These are phyloP conservation scores for Xenoacremonium recifei DNA, from an alignment of 2,329 filamentous ascomycete species.

Conservation along the genomic window DNA sequence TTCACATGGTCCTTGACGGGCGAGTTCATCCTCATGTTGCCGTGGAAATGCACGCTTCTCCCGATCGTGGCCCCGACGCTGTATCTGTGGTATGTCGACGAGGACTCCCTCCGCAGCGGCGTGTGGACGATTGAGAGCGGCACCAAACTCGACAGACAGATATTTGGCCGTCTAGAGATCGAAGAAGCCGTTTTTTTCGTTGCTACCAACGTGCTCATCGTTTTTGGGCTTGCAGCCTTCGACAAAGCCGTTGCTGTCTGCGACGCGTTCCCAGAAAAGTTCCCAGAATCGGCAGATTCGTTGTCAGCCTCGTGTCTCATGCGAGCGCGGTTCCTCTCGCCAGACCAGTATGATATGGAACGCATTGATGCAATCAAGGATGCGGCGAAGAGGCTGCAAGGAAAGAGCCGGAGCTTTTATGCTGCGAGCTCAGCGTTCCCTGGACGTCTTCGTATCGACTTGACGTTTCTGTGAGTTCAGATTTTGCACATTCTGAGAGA, in stretches of 20 bases:
- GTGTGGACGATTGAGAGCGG: slow-evolving; percentile 70
- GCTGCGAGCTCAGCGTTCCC: slow-evolving; percentile 69
- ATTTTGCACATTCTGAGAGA: neutral
- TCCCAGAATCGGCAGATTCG: slow-evolving; percentile 44
- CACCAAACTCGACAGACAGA: slow-evolving; percentile 62
- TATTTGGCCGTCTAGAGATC: slow-evolving; percentile 67
- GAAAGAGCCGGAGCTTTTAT: slow-evolving; percentile 73
- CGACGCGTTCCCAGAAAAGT: slow-evolving; percentile 59
- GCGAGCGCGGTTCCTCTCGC: slow-evolving; percentile 45
- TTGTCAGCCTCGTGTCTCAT: slow-evolving; percentile 51
- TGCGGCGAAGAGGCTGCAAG: slow-evolving; percentile 54
- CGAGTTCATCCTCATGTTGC: slow-evolving; percentile 61
- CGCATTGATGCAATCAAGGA: slow-evolving; percentile 59
- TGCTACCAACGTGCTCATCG: slow-evolving; percentile 65
- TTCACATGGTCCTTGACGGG: slow-evolving; percentile 64
- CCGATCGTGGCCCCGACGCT: slow-evolving; percentile 64
- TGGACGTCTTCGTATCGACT: slow-evolving; percentile 64
- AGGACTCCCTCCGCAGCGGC: slow-evolving; percentile 62
- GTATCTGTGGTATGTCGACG: slow-evolving; percentile 73
- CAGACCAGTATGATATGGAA: slow-evolving; percentile 52
- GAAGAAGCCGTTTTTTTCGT: slow-evolving; percentile 76
- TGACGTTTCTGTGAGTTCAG: slow-evolving; percentile 51
- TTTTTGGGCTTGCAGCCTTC: slow-evolving; percentile 66
- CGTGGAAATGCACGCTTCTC: slow-evolving; percentile 53
- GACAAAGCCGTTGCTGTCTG: slow-evolving; percentile 68